Conservation (phyloP, 1,139 yeast genomes). For the Yamadazyma membranifaciens region DNA sequence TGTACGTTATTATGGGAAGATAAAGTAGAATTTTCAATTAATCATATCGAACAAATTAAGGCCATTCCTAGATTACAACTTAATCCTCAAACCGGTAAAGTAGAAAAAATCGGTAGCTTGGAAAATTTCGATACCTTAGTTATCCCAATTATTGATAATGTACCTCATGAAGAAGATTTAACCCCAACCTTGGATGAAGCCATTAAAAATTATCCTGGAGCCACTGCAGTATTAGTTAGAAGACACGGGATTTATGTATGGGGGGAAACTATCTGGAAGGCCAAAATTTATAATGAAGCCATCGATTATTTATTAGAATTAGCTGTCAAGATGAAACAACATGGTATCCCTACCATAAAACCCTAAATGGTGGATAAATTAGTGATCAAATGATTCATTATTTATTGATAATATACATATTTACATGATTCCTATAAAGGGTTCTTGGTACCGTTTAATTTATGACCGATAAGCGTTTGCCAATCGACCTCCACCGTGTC, state of each 20-base stretch:
- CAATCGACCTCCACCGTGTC: constrained; percentile 41
- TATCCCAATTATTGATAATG: constrained; percentile 89
- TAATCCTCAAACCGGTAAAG: constrained; percentile 38
- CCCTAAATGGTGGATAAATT: no score
- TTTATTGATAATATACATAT: constrained; percentile 5
- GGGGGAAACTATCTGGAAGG: constrained; percentile 93
- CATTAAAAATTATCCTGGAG: constrained; percentile 63
- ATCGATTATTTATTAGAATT: constrained; percentile 84
- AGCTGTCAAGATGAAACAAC: constrained; percentile 74
- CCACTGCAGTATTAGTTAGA: constrained; percentile 86
- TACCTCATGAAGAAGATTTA: constrained; percentile 84
- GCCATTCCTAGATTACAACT: constrained; percentile 63
- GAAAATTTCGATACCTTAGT: constrained; percentile 71
- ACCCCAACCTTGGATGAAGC: constrained; percentile 66
- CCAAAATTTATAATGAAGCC: constrained; percentile 90
- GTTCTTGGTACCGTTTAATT: constrained; percentile 42
- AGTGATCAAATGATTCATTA: no score
- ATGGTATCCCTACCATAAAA: constrained; percentile 52
- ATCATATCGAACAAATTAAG: constrained; percentile 88
- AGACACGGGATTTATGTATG: constrained; percentile 95
- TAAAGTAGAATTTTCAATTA: constrained; percentile 63
- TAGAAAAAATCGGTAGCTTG: constrained; percentile 63
- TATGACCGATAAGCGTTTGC: constrained; percentile 43
- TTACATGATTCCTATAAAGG: constrained; percentile 21
- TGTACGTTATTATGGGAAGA: constrained; percentile 65